phyloP scores from a whole-genome alignment of 257 asterid genomes.

The Jaltomata sinuosa region DNA sequence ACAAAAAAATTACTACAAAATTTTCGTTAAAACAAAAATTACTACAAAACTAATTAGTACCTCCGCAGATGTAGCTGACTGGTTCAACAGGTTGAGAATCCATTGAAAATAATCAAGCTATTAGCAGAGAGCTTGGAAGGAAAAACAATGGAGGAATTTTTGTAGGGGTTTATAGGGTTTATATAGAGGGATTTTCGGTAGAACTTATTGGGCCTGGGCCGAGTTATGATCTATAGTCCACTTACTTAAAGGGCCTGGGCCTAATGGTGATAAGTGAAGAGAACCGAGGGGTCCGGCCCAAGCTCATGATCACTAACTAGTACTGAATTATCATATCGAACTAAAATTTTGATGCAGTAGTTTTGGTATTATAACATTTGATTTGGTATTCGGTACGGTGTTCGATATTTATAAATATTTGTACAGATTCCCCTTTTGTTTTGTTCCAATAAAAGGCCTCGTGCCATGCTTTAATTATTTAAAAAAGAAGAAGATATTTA shows the following conservation, averaged over 20 bases:
- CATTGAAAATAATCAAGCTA: constrained; percentile 15
- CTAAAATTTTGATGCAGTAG: too few relatives aligned
- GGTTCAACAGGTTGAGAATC: constrained; percentile 69
- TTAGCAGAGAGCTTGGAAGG: not conserved
- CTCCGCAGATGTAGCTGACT: constrained; percentile 66
- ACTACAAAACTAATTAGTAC: constrained; percentile 7
- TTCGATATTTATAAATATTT: too few relatives aligned
- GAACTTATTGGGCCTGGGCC: not conserved
- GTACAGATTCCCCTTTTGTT: too few relatives aligned
- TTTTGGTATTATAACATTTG: too few relatives aligned
- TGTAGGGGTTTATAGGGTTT: not conserved
- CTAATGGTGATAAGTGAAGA: not conserved
- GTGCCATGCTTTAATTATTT: too few relatives aligned
- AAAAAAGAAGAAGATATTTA: too few relatives aligned
- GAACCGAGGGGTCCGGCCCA: not conserved
- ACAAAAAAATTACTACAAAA: too few relatives aligned
- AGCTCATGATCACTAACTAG: too few relatives aligned
- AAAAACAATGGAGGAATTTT: too few relatives aligned
- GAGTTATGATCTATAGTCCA: not conserved
- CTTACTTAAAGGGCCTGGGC: not conserved
- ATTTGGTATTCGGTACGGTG: too few relatives aligned
- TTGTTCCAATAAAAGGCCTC: too few relatives aligned
- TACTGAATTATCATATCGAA: too few relatives aligned
- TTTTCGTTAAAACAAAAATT: not conserved
- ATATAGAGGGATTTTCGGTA: not conserved